Evolutionary conservation across 225 moss, liverwort and hornwort genomes (phyloP), one percentile per base, ranked within the genome.

Genomic region (Lunularia cruciata): DNA sequence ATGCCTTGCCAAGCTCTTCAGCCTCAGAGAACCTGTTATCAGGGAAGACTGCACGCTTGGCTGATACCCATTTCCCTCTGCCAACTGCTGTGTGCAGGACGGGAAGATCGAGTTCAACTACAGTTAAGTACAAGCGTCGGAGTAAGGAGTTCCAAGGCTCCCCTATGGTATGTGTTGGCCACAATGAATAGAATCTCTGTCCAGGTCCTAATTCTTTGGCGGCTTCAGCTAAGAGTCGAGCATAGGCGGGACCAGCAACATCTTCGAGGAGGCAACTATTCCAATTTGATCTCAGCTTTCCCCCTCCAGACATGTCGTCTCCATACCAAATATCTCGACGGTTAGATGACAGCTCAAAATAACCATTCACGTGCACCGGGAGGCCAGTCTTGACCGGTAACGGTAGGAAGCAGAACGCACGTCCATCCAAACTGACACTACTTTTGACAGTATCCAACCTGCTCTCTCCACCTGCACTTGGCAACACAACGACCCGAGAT

Each of bases 241-340:
- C 89, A 79, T 92, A 92, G 51, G 92, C 92, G 73, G 89, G 92
- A 61, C 89, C 92, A 58, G 89, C 89, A 67, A 87, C 92, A 77
- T 92, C 92, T 82, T 92, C 87, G 23, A 92, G 79, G 33, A 92
- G 83, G 70, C 81, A 87, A 63, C 81, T 81, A 76, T 92, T 92
- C 92, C 92, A 92, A 53, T 87, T 75, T 49, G 92, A 87, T 68
- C 92, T 80, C 47, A 89, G 60, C 72, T 78, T 87, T 51, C 92
- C 92, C 75, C 86, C 92, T 47, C 92, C 92, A 78, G 83, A 86
- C 89, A 92, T 89, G 67, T 89, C 92, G 83, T 92, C 87, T 69
- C 92, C 92, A 67, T 89, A 92, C 92, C 92, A 92, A 68, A 92
- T 92, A 72, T 89, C 92, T 77, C 92, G 72, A 63, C 89, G 83